Conservation (phyloP, 2,329 filamentous ascomycete genomes). For the Helicocarpus griseus region DNA sequence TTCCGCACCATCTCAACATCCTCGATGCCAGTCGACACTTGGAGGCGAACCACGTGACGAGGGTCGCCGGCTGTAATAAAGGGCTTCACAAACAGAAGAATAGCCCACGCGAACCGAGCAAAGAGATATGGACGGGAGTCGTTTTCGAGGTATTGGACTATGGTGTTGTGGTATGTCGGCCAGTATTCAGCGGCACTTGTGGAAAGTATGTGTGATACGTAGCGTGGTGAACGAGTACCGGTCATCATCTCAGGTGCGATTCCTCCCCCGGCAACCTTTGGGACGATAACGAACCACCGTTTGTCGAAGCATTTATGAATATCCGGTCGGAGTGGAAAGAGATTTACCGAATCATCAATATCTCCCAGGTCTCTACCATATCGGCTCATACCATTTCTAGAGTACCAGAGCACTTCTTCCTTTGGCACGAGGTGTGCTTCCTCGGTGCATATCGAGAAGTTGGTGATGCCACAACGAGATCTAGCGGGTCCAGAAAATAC, state of each 20-base stretch:
- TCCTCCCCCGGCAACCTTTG: not conserved
- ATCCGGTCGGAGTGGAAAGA: constrained; percentile 2
- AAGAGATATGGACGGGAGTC: constrained; percentile 2
- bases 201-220: constrained; percentile 4
- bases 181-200: constrained; percentile 4
- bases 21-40: not conserved
- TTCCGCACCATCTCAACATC: not conserved
- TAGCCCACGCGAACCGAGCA: constrained; percentile 5
- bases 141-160: not conserved
- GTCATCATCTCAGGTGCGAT: not conserved
- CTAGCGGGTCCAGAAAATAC: not conserved
- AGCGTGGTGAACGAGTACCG: not conserved
- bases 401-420: not conserved
- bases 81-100: constrained; percentile 1
- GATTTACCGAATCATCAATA: constrained; percentile 3
- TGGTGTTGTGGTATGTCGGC: not conserved
- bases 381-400: not conserved
- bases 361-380: not conserved
- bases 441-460: not conserved
- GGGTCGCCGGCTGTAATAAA: not conserved
- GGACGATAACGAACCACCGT: constrained; percentile 2
- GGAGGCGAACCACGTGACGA: not conserved
- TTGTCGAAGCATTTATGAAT: constrained; percentile 5
- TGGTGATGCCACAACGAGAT: constrained; percentile 2
- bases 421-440: constrained; percentile 1